Base-by-base conservation (phyloP, 225 moss, liverwort and hornwort species). In the Polytrichum formosum region DNA sequence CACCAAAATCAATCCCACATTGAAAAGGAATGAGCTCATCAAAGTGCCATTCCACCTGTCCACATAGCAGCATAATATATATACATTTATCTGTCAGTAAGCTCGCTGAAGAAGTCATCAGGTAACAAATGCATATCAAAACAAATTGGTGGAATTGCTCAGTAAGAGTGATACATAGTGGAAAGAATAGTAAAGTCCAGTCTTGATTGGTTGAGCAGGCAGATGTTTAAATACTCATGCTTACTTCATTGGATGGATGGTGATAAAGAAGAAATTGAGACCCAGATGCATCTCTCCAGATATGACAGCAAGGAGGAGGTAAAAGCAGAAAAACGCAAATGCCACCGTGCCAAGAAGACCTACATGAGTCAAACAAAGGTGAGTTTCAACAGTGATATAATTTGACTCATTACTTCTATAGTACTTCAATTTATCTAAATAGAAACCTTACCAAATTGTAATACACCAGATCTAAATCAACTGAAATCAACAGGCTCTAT, bases 221-320 rank as follows among this genome's bases (percentile, higher is more conserved):
- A 23, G 58, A 23, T 20, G 58, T 20, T 20, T 23, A 6, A 23
- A 58, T 20, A 9, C 1, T 20, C 21, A 9, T 58, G 58, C 71
- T 74, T 85, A 91, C 91, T 89, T 89, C 89, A 91, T 91, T 27
- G 91, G 91, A 80, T 91, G 89, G 28, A 91, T 78, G 46, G 91
- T 87, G 70, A 91, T 80, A 61, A 89, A 21, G 29, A 89, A 61
- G 53, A 91, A 81, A 73, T 89, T 91, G 54, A 89, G 76, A 10
- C 91, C 89, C 46, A 91, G 65, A 65, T 91, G 89, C 87, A 91
- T 85, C 79, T 87, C 87, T 72, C 91, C 91, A 21, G 91, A 81
- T 62, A 91, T 82, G n/a, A 91, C 91, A 26, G 89, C 82, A 56
- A 91, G 83, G 53, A 91, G 83, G 73, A 91, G 79, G 73, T 91